Percentiles rank a stretch among this genome's conserved stretches.
phyloP scores from a whole-genome alignment of 2,329 filamentous ascomycete genomes.

The Chrysoporthe cubensis region DNA sequence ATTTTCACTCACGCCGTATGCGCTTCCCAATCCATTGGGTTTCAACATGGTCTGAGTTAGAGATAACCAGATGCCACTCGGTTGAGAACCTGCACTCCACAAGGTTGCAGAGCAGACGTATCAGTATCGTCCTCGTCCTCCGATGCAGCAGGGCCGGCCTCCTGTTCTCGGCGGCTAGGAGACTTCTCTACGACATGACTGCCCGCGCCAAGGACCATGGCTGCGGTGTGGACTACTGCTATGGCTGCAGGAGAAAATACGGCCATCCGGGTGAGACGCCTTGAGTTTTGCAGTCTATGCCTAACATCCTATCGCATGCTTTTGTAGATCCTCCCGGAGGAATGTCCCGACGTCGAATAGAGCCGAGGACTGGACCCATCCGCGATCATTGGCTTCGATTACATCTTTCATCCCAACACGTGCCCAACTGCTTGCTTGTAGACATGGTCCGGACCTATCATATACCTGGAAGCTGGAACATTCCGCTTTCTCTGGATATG shows the following conservation, averaged over 20 bases:
- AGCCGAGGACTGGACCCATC: not conserved
- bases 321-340: not conserved
- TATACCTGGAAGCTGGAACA: not conserved
- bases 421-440: not conserved
- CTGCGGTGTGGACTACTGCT: not conserved
- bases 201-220: not conserved
- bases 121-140: not conserved
- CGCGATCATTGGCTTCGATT: not conserved
- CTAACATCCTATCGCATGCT: not conserved
- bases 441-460: not conserved
- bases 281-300: not conserved
- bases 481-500: not conserved
- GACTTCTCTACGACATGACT: not conserved
- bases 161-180: slow-evolving; percentile 5
- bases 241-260: not conserved
- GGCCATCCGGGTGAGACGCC: not conserved
- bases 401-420: not conserved
- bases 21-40: slow-evolving; percentile 9
- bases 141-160: not conserved
- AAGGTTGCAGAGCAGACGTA: slow-evolving; percentile 2
- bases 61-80: slow-evolving; percentile 5
- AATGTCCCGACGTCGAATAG: not conserved
- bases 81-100: slow-evolving; percentile 3
- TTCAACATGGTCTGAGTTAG: not conserved
- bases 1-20: slow-evolving; percentile 21